Conservation (phyloP, 2,329 filamentous ascomycete species). For the Curvularia verruculosa region DNA sequence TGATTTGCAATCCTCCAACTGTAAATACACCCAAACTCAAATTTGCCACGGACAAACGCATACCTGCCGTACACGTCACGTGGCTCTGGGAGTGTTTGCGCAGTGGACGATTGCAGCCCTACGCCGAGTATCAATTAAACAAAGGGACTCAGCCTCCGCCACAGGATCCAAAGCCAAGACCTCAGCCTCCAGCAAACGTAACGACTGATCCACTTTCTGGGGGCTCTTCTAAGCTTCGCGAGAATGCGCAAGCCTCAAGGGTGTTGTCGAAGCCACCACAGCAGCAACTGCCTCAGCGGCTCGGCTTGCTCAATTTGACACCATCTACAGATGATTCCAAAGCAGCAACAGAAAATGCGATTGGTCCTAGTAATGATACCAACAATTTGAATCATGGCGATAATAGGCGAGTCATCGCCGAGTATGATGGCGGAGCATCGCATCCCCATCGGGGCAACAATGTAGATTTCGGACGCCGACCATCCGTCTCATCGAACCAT, state of each 20-base stretch:
- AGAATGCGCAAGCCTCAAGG: constrained; percentile 27
- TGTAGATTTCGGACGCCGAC: constrained; percentile 40
- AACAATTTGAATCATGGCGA: constrained; percentile 15
- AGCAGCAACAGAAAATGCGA: constrained; percentile 27
- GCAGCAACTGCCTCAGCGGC: constrained; percentile 20
- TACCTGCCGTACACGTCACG: constrained; percentile 78
- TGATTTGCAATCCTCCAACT: constrained; percentile 70
- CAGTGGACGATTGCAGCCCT: constrained; percentile 55
- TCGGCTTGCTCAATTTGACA: constrained; percentile 35
- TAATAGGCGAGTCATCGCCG: constrained; percentile 18
- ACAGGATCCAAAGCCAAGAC: constrained; percentile 20
- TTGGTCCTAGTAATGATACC: constrained; percentile 17
- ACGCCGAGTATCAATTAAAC: constrained; percentile 50
- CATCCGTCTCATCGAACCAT: constrained; percentile 35
- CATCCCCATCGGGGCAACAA: constrained; percentile 38
- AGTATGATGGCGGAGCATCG: constrained; percentile 32
- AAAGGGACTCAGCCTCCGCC: constrained; percentile 21
- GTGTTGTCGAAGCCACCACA: constrained; percentile 22
- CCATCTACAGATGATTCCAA: constrained; percentile 26
- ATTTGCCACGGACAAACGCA: constrained; percentile 73
- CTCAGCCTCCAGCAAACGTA: constrained; percentile 22
- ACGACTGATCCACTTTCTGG: constrained; percentile 31
- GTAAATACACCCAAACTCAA: constrained; percentile 76
- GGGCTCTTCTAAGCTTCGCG: constrained; percentile 26
- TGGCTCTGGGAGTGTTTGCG: constrained; percentile 88